A percentile compares a stretch with the other conserved stretches of the same genome.
phyloP scores from a whole-genome alignment of 108 stramenopile species.

The Fistulifera pelliculosa region DNA sequence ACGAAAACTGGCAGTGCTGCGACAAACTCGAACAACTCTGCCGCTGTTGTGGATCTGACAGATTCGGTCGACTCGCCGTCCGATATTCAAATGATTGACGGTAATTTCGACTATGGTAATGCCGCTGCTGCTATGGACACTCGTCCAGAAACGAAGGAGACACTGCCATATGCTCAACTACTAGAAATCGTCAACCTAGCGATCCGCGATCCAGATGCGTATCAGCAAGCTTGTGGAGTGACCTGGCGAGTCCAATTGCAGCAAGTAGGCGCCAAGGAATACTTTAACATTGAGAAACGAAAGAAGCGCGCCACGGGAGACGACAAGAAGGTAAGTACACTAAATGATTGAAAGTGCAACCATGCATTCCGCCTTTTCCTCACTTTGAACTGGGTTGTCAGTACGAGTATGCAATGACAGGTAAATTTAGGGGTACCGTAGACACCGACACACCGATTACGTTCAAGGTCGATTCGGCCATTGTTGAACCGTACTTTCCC shows the following conservation, averaged over 20 bases:
- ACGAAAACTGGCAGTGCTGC: background rate
- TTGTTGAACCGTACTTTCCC: slow-evolving; percentile 36
- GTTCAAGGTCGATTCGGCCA: slow-evolving; percentile 27
- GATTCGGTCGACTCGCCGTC: background rate
- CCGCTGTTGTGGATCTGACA: background rate
- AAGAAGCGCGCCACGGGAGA: slow-evolving; percentile 2
- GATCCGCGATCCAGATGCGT: slow-evolving; percentile 23
- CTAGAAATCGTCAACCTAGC: slow-evolving; percentile 14
- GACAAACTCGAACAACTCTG: background rate
- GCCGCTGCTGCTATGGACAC: too few species aligned
- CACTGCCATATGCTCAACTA: slow-evolving; percentile 18
- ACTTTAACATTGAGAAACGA: slow-evolving; percentile 17
- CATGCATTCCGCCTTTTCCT: background rate
- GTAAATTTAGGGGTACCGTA: background rate
- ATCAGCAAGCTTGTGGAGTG: slow-evolving; percentile 30
- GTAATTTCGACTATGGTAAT: too few species aligned
- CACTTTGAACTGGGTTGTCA: background rate
- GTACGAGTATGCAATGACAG: slow-evolving; percentile 8
- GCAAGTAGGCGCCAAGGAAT: slow-evolving; percentile 4
- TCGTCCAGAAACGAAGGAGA: too few species aligned
- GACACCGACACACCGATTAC: slow-evolving; percentile 19
- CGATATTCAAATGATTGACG: background rate
- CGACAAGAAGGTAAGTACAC: slow-evolving; percentile 8
- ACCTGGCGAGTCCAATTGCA: slow-evolving; percentile 22
- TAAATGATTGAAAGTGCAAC: background rate